A percentile compares a stretch with the other conserved stretches of the same genome.
Conservation (phyloP, 2,329 filamentous ascomycete species). For the Trichothecium sympodiale region DNA sequence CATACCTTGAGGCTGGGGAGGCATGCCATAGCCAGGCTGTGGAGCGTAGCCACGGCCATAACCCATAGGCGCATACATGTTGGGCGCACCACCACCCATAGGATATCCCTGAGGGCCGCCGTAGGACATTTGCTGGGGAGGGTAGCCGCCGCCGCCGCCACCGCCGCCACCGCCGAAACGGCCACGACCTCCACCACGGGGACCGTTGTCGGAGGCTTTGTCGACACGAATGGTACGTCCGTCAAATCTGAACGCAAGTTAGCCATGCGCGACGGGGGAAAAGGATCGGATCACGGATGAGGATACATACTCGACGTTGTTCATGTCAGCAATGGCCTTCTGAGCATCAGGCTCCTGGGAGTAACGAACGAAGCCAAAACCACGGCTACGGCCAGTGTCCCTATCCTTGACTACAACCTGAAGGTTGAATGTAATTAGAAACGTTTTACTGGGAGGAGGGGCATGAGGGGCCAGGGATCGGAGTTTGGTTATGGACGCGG, state of each 20-base stretch:
- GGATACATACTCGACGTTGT: slow-evolving; percentile 71
- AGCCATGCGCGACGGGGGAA: neutral
- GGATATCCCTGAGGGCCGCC: slow-evolving; percentile 22
- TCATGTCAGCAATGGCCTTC: slow-evolving; percentile 67
- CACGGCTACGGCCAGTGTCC: slow-evolving; percentile 90
- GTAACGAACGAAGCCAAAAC: slow-evolving; percentile 95
- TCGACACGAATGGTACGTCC: slow-evolving; percentile 91
- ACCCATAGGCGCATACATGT: slow-evolving; percentile 23
- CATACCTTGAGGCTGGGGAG: slow-evolving; percentile 31
- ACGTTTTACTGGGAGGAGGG: neutral
- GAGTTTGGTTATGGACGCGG: neutral
- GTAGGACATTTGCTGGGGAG: slow-evolving; percentile 16
- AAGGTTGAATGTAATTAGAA: slow-evolving; percentile 9
- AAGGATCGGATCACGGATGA: neutral
- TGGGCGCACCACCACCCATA: slow-evolving; percentile 15
- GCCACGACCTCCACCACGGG: slow-evolving; percentile 46
- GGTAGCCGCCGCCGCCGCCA: slow-evolving; percentile 25
- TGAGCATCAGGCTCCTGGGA: slow-evolving; percentile 65
- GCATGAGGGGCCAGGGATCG: neutral
- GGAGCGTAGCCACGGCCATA: slow-evolving; percentile 28
- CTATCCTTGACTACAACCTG: slow-evolving; percentile 97
- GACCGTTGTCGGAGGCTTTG: slow-evolving; percentile 75
- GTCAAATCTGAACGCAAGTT: slow-evolving; percentile 57
- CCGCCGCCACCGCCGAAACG: slow-evolving; percentile 27
- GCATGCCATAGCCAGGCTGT: slow-evolving; percentile 22